Percentiles rank a stretch among this genome's conserved stretches.
phyloP scores from a whole-genome alignment of 176 grass and related monocot species.

The Stipa capillata region DNA sequence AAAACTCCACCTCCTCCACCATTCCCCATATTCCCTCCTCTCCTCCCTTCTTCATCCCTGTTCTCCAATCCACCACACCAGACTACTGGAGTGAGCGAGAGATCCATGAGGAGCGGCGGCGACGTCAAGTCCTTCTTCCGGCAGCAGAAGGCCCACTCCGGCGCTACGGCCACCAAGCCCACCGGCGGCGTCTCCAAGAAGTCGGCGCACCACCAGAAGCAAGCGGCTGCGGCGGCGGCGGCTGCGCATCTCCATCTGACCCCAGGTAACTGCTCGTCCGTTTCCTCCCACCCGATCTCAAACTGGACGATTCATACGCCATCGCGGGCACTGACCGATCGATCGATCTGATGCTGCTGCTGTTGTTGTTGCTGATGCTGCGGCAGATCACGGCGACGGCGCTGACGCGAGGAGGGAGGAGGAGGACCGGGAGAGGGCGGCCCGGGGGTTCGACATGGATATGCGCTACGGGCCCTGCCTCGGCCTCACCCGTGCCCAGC shows the following conservation, averaged over 20 bases:
- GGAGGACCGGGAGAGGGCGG: slow-evolving; percentile 18
- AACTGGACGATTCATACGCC: too few species aligned
- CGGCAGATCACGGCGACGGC: background rate
- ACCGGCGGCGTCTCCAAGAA: slow-evolving; percentile 30
- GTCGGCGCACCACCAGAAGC: background rate
- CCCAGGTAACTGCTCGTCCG: background rate
- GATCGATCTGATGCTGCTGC: too few species aligned
- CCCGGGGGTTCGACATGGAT: slow-evolving; percentile 54
- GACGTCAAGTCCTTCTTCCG: slow-evolving; percentile 51
- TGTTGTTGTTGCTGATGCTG: background rate
- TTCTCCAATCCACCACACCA: background rate
- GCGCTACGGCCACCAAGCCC: background rate
- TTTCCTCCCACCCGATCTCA: background rate
- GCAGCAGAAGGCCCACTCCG: slow-evolving; percentile 34
- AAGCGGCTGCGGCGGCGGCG: background rate
- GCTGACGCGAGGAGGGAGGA: background rate
- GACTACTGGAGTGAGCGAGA: background rate
- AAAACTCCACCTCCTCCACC: background rate
- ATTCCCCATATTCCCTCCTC: background rate
- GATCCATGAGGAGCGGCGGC: slow-evolving; percentile 20
- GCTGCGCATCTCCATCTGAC: background rate
- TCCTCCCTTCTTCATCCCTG: background rate
- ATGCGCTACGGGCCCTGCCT: slow-evolving; percentile 64
- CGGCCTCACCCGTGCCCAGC: slow-evolving; percentile 39
- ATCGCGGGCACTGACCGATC: too few species aligned